phyloP scores from a whole-genome alignment of 2,329 filamentous ascomycete species.

The Aspergillus fumigatus region DNA sequence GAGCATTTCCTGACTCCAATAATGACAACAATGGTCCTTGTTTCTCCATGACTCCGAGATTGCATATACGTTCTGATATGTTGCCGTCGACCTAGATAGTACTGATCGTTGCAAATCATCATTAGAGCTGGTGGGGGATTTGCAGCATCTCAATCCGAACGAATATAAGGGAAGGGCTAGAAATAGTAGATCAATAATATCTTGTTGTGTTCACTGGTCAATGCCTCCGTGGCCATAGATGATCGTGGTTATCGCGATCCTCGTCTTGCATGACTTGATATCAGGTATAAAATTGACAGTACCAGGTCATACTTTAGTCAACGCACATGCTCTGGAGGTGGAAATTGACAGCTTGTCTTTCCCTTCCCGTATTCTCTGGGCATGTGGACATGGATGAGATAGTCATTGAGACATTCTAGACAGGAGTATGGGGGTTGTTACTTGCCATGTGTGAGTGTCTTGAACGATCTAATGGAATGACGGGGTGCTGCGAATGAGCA shows the following conservation, averaged over 20 bases:
- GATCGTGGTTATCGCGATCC: neutral
- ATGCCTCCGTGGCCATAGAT: neutral
- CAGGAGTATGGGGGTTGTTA: slow-evolving; percentile 1
- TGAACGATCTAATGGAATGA: too few relatives aligned
- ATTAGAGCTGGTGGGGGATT: neutral
- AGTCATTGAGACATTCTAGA: slow-evolving; percentile 6
- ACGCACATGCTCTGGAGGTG: neutral
- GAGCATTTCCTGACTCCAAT: neutral
- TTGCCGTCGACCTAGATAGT: neutral
- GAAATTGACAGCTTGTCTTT: slow-evolving; percentile 3
- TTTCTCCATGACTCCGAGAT: neutral
- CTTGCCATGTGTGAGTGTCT: neutral
- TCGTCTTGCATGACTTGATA: neutral
- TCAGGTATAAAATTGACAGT: neutral
- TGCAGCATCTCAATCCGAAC: neutral
- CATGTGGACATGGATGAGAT: slow-evolving; percentile 10
- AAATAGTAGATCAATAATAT: neutral
- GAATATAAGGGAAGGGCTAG: neutral
- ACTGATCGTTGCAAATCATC: neutral
- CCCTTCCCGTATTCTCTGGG: slow-evolving; percentile 1
- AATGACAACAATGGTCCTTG: neutral
- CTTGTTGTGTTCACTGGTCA: neutral
- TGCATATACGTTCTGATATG: neutral
- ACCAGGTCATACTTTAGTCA: too few relatives aligned
- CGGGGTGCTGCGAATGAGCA: too few relatives aligned